These are phyloP conservation scores for Rosa lucieae DNA, from an alignment of 306 rosid genomes.

Conservation along the genomic window DNA sequence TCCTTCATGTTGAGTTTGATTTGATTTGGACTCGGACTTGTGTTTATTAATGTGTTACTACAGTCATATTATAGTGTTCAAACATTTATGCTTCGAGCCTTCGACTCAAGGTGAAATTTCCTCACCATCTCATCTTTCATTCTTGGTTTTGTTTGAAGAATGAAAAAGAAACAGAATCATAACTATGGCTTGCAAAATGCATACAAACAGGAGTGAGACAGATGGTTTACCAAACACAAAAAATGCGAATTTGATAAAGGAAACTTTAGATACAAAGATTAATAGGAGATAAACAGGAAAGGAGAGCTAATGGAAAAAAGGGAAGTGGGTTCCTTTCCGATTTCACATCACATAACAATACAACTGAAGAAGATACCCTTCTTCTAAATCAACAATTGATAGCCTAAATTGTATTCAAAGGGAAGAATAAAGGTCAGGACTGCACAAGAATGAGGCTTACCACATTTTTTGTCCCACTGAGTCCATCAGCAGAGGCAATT, in stretches of 20 bases:
- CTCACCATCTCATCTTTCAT: background rate
- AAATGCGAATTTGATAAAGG: conserved; percentile 32
- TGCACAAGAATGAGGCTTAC: conserved; percentile 37
- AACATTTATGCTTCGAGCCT: background rate
- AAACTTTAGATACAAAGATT: conserved; percentile 58
- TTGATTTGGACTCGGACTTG: background rate
- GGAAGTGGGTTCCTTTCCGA: conserved; percentile 48
- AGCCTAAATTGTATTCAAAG: conserved; percentile 54
- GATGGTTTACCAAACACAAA: conserved; percentile 32
- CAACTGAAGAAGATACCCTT: conserved; percentile 51
- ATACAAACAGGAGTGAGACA: background rate
- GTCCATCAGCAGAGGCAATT: conserved; percentile 31
- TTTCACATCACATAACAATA: conserved; percentile 56
- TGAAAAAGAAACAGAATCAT: background rate
- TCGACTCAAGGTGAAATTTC: background rate
- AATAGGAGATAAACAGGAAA: conserved; percentile 43
- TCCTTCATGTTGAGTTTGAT: background rate
- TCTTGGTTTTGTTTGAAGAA: background rate
- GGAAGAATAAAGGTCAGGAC: conserved; percentile 55
- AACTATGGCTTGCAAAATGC: background rate
- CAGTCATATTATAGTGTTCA: background rate
- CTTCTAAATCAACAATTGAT: conserved; percentile 45
- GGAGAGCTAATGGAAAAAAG: conserved; percentile 45
- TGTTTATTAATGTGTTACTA: background rate
- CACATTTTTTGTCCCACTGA: conserved; percentile 42